These are phyloP conservation scores for Boletus speciosus DNA, from an alignment of 768 basidiomycete species.

Conservation along the genomic window DNA sequence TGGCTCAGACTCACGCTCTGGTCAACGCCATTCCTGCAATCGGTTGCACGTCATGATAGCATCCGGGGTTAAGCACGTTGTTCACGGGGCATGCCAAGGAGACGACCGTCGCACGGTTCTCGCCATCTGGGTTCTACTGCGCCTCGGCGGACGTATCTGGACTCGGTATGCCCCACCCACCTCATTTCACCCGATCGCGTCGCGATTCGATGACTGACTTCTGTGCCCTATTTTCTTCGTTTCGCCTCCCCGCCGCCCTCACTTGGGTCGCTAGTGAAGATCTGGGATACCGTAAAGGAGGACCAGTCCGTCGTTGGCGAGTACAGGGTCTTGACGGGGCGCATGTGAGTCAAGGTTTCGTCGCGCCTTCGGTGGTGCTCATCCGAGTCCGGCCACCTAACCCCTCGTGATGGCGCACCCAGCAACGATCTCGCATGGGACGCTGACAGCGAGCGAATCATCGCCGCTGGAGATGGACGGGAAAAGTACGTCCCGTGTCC, in stretches of 20 bases:
- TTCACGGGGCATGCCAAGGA: conserved; percentile 83
- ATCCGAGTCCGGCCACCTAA: not conserved
- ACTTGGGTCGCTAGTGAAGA: conserved; percentile 50
- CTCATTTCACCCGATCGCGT: not conserved
- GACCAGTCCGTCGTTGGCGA: conserved; percentile 82
- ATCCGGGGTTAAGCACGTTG: conserved; percentile 56
- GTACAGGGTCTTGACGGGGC: conserved; percentile 69
- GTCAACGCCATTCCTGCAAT: not conserved
- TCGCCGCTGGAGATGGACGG: conserved; percentile 88
- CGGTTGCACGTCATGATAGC: conserved; percentile 39
- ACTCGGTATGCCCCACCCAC: conserved; percentile 50
- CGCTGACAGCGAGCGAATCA: conserved; percentile 92
- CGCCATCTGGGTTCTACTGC: conserved; percentile 92
- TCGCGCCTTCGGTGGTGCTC: not conserved
- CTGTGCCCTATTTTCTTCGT: not conserved
- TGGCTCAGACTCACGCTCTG: not conserved
- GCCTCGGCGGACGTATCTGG: conserved; percentile 85
- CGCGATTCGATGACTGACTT: not conserved
- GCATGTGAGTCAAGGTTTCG: conserved; percentile 47
- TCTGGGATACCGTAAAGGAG: conserved; percentile 92
- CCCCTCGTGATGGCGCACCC: not conserved
- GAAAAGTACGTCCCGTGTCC: conserved; percentile 56
- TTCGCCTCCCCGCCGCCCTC: too few relatives aligned
- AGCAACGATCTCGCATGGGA: conserved; percentile 97
- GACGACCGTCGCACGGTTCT: conserved; percentile 85